These are phyloP conservation scores for Galium porrigens DNA, from an alignment of 305 asterid genomes.

Conservation along the genomic window DNA sequence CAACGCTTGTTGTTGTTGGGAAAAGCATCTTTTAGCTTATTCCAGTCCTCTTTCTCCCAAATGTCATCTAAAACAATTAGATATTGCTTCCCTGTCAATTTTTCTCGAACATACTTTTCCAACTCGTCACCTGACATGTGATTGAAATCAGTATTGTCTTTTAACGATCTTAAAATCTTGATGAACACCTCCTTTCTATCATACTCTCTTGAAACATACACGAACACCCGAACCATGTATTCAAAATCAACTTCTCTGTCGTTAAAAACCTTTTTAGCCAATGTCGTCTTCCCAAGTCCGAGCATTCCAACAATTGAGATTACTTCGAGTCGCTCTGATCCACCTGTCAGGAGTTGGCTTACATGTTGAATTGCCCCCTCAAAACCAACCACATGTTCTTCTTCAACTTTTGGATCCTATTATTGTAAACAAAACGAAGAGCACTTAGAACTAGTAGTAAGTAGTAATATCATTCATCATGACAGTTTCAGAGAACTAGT, in stretches of 20 bases:
- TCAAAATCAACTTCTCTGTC: neutral
- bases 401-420: constrained; percentile 9
- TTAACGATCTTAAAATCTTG: neutral
- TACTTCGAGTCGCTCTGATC: neutral
- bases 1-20: constrained; percentile 1
- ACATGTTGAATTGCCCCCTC: neutral
- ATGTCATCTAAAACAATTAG: constrained; percentile 1
- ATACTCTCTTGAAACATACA: neutral
- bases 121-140: neutral
- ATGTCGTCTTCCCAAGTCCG: neutral
- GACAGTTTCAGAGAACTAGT: neutral
- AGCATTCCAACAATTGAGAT: constrained; percentile 8
- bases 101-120: neutral
- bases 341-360: neutral
- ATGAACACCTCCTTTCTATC: constrained; percentile 4
- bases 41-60: neutral
- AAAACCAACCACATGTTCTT: constrained; percentile 9
- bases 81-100: neutral
- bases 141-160: neutral
- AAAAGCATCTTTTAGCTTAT: neutral
- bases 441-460: neutral
- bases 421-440: neutral
- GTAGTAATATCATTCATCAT: neutral
- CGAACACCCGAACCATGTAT: neutral
- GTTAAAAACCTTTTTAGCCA: constrained; percentile 2